Conservation (phyloP, 2,329 filamentous ascomycete genomes). For the Epichloe sibirici region DNA sequence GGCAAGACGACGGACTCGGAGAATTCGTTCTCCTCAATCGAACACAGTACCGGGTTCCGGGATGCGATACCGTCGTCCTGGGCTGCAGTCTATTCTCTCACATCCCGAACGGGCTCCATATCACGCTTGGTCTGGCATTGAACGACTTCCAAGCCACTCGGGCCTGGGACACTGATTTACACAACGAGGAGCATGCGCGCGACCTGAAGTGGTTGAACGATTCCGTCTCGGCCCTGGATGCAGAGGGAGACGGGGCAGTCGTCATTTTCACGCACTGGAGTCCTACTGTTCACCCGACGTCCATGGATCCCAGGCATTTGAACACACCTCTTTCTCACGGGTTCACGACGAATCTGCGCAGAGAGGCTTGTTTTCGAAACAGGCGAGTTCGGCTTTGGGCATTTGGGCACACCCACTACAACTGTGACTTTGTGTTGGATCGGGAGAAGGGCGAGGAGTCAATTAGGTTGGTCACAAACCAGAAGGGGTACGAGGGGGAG, state of each 20-base stretch:
- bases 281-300: conserved; percentile 22
- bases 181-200: conserved; percentile 23
- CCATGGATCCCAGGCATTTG: conserved; percentile 22
- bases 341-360: conserved; percentile 28
- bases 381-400: conserved; percentile 29
- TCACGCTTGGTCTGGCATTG: conserved; percentile 28
- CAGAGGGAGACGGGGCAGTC: conserved; percentile 15
- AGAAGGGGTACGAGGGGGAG: conserved; percentile 27
- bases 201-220: conserved; percentile 33
- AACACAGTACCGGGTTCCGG: conserved; percentile 12
- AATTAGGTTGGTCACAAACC: conserved; percentile 25
- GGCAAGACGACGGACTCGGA: conserved; percentile 16
- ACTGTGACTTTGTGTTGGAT: conserved; percentile 26
- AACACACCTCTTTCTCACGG: conserved; percentile 15
- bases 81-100: conserved; percentile 35
- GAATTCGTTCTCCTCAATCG: conserved; percentile 29
- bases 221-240: conserved; percentile 17
- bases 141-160: conserved; percentile 40
- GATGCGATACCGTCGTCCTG: conserved; percentile 16
- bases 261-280: conserved; percentile 31
- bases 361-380: conserved; percentile 22
- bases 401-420: conserved; percentile 38
- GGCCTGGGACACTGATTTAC: conserved; percentile 24
- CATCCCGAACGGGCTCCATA: conserved; percentile 23
- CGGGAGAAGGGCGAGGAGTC: conserved; percentile 7